phyloP scores from a whole-genome alignment of 306 rosid genomes.

The Castanospermum australe region DNA sequence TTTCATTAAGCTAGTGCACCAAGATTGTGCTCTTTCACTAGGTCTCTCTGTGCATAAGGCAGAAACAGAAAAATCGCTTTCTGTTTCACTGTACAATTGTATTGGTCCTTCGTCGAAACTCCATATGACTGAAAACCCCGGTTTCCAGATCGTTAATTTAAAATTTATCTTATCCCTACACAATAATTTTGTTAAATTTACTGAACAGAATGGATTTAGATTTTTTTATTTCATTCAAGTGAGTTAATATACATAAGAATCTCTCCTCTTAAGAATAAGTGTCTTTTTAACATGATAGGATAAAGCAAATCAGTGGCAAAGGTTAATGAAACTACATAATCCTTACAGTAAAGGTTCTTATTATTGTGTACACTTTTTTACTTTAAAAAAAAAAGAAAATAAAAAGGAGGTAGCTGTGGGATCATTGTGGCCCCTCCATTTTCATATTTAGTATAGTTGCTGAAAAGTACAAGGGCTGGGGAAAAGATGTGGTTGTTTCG shows the following conservation, averaged over 20 bases:
- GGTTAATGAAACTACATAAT: not conserved
- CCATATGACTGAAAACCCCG: not conserved
- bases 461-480: slow-evolving; percentile 50
- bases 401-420: slow-evolving; percentile 12
- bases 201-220: not conserved
- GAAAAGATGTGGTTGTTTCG: slow-evolving; percentile 50
- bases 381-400: not conserved
- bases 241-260: not conserved
- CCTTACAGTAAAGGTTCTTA: slow-evolving; percentile 13
- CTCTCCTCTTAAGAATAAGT: not conserved
- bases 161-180: not conserved
- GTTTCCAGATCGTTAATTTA: not conserved
- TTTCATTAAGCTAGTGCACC: slow-evolving; percentile 20
- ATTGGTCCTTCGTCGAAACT: not conserved
- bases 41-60: not conserved
- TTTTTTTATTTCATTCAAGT: not conserved
- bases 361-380: not conserved
- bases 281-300: not conserved
- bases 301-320: not conserved
- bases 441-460: slow-evolving; percentile 32
- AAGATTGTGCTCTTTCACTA: slow-evolving; percentile 20
- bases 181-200: not conserved
- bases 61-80: not conserved
- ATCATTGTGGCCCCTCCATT: slow-evolving; percentile 30
- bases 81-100: not conserved